Percentiles rank a stretch among this genome's conserved stretches.
Evolutionary conservation across 768 basidiomycete species (phyloP).

Genomic region (Boletus subcaerulescens): DNA sequence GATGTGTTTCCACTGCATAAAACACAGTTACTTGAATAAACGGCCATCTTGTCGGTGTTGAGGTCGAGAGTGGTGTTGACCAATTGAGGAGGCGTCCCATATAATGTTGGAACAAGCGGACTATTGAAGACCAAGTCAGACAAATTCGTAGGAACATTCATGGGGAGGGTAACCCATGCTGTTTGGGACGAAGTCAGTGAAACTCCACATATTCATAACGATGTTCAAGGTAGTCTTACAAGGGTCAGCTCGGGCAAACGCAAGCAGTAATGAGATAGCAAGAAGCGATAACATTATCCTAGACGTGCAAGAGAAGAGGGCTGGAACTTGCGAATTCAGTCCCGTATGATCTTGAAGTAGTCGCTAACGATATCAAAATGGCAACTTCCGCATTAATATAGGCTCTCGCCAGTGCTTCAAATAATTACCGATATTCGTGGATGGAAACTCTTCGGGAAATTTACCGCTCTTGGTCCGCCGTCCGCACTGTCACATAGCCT

Average conservation of each 20-base stretch:
- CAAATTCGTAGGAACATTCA: constrained; percentile 11
- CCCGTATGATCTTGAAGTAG: too few relatives aligned
- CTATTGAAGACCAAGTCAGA: constrained; percentile 13
- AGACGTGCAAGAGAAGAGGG: too few relatives aligned
- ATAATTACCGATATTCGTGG: too few relatives aligned
- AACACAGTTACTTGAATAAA: constrained; percentile 21
- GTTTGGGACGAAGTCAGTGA: neutral
- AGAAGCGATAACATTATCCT: too few relatives aligned
- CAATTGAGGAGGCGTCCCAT: constrained; percentile 16
- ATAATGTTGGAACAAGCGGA: constrained; percentile 16
- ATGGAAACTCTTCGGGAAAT: too few relatives aligned
- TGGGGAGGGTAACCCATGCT: constrained; percentile 19
- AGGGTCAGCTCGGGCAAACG: neutral
- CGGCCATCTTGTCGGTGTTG: constrained; percentile 15
- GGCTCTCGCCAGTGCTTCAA: too few relatives aligned
- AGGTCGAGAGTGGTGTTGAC: constrained; percentile 18
- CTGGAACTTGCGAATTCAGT: too few relatives aligned
- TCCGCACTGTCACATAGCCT: too few relatives aligned
- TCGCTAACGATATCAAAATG: too few relatives aligned
- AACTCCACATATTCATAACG: neutral
- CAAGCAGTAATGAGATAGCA: neutral
- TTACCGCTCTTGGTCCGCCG: too few relatives aligned
- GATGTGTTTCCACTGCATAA: constrained; percentile 19
- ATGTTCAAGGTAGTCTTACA: neutral
- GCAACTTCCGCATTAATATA: too few relatives aligned